These are phyloP conservation scores for Parietaria judaica DNA, from an alignment of 306 rosid species.

Conservation along the genomic window DNA sequence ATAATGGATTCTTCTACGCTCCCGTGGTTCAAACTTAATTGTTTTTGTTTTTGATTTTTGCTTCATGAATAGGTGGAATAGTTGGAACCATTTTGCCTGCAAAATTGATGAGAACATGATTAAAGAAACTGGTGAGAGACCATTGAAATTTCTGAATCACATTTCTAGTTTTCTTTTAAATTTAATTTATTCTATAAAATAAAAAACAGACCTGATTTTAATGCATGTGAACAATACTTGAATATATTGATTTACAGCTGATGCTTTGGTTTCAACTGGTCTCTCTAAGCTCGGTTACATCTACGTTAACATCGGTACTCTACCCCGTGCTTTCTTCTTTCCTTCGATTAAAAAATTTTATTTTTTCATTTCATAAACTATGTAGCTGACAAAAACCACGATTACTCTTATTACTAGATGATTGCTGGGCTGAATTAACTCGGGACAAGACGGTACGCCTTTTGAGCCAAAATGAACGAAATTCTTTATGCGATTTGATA, in stretches of 20 bases:
- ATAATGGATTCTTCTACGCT: too few species aligned
- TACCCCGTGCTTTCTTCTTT: not conserved
- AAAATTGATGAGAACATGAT: conserved; percentile 59
- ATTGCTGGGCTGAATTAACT: conserved; percentile 91
- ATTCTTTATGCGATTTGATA: not conserved
- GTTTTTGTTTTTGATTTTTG: conserved; percentile 14
- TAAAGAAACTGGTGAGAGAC: conserved; percentile 58
- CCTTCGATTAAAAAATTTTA: not conserved
- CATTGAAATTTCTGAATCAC: not conserved
- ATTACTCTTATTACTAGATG: conserved; percentile 42
- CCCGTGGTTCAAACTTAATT: too few species aligned
- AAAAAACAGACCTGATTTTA: too few species aligned
- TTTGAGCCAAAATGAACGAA: not conserved
- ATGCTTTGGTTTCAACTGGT: conserved; percentile 81
- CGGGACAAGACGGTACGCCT: conserved; percentile 53
- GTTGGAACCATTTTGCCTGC: conserved; percentile 90
- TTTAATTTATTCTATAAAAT: too few species aligned
- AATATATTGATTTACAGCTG: conserved; percentile 43
- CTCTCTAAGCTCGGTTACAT: conserved; percentile 84
- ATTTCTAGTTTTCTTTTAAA: too few species aligned
- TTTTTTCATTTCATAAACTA: not conserved
- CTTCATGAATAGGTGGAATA: conserved; percentile 64
- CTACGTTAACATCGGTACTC: conserved; percentile 73
- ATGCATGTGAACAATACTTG: not conserved
- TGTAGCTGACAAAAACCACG: conserved; percentile 1